Evolutionary conservation across 805 yeast genomes (phyloP), one percentile per base, ranked within the genome.

Genomic region (Barnettozyma botsteinii): DNA sequence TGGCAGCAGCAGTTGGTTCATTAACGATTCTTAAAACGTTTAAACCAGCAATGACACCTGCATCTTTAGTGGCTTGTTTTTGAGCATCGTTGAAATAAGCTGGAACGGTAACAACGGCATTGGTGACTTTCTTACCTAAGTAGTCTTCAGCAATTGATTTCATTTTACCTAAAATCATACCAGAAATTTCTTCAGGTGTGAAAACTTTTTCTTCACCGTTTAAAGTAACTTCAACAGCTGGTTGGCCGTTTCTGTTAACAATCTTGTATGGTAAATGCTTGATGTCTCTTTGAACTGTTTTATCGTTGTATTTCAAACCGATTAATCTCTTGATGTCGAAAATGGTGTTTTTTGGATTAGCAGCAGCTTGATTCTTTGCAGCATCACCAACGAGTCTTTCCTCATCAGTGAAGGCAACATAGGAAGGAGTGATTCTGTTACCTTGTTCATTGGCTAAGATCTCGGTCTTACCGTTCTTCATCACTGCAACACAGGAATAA

Each of bases 1-100:
- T 86, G 41, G 97, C 97, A 52, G 97, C 97, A 34, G 97, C 97
- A 45, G 97, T 88, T 57, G 95, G 95, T 73, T 85, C 95, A 64
- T 85, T 85, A 48, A 85, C 91, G 55, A 85, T 85, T 74, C 95
- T 81, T 66, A 85, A 71, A 49, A 85, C 86, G 62, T 82, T 85
- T 62, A 85, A 73, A 56, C 95, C 95, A 36, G 95, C 94, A 73
- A 85, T 85, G 47, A 82, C 76, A 72, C 95, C 95, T 32, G 95
- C 95, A 64, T 85, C 94, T 72, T 85, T 85, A 43, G 95, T 85
- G 51, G 95, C 95, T 66, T 85, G 95, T 70, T 94, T 81, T 70
- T 85, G 95, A 47, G 95, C 91, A 69, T 85, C 95, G 64, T 85
- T 86, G 74, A 85, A 85, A 69, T 85, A 85, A 41, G 95, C 95